phyloP scores from a whole-genome alignment of 805 yeast genomes.

The Cyberlindnera veronae region DNA sequence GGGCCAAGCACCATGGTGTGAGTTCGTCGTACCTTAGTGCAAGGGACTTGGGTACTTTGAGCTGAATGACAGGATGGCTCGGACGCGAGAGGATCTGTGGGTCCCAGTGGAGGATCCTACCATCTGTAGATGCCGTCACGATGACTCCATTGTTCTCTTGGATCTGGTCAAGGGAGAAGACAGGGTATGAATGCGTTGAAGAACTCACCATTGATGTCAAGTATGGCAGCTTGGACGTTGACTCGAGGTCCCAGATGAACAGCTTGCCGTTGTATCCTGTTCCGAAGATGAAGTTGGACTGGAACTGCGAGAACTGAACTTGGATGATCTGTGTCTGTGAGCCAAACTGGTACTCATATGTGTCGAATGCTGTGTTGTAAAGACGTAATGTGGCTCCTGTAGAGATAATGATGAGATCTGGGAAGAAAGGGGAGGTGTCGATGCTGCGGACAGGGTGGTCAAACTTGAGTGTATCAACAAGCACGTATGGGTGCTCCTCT shows the following conservation, averaged over 20 bases:
- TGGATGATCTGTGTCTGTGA: conserved; percentile 38
- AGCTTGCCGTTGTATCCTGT: conserved; percentile 49
- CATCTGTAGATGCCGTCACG: conserved; percentile 31
- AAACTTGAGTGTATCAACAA: conserved; percentile 4
- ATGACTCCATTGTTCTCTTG: conserved; percentile 23
- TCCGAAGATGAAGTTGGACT: conserved; percentile 41
- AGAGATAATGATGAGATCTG: conserved; percentile 21
- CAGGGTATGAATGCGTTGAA: conserved; percentile 26
- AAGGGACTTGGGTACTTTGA: conserved; percentile 24
- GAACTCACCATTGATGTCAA: conserved; percentile 14
- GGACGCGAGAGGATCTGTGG: conserved; percentile 28
- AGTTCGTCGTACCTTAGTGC: conserved; percentile 29
- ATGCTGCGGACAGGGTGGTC: conserved; percentile 17
- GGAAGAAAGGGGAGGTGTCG: conserved; percentile 19
- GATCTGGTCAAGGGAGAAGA: conserved; percentile 21
- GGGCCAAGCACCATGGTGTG: conserved; percentile 25
- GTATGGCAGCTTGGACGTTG: conserved; percentile 15
- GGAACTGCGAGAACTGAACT: conserved; percentile 38
- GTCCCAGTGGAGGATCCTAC: conserved; percentile 30
- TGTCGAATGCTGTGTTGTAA: conserved; percentile 24
- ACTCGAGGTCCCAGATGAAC: conserved; percentile 43
- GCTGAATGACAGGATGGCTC: conserved; percentile 16
- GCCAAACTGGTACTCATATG: conserved; percentile 36
- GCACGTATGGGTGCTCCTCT: conserved; percentile 9
- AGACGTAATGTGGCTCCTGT: conserved; percentile 14